Evolutionary conservation across 2,329 filamentous ascomycete species (phyloP).

Genomic region (Colletotrichum cordylinicola): DNA sequence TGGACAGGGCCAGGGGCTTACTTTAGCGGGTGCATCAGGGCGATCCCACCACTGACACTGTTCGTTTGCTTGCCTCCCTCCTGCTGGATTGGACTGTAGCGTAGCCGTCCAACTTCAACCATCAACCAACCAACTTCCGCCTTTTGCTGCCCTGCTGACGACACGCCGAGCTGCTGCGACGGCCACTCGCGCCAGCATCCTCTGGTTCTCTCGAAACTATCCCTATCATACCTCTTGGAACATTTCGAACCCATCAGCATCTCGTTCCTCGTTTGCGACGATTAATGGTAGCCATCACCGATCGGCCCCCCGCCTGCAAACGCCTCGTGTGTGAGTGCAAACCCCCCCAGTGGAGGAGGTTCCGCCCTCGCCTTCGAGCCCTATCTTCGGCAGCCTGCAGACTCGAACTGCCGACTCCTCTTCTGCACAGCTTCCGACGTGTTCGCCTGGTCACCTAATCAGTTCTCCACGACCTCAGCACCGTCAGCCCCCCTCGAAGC

Average conservation of each 20-base stretch:
- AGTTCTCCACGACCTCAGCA: neutral
- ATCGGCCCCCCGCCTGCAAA: neutral
- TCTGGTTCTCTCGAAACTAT: neutral
- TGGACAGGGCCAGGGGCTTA: constrained; percentile 20
- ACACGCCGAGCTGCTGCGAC: constrained; percentile 6
- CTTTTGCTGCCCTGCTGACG: constrained; percentile 15
- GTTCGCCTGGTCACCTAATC: neutral
- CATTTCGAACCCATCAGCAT: neutral
- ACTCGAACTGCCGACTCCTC: neutral
- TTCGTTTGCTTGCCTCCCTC: constrained; percentile 3
- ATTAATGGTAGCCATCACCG: neutral
- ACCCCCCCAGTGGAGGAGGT: neutral
- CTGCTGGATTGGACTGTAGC: neutral
- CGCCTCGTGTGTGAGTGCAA: neutral
- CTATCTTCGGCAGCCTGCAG: neutral
- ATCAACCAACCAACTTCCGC: constrained; percentile 10
- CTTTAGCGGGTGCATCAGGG: constrained; percentile 20
- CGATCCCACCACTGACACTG: constrained; percentile 11
- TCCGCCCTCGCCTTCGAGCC: neutral
- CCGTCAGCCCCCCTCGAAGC: neutral
- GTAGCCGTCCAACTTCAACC: neutral
- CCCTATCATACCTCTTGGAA: neutral
- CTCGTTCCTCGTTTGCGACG: neutral
- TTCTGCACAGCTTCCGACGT: neutral
- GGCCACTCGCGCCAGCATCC: neutral